These are phyloP conservation scores for Globisporangium orthogonon DNA, from an alignment of 352 stramenopile species.

Conservation along the genomic window DNA sequence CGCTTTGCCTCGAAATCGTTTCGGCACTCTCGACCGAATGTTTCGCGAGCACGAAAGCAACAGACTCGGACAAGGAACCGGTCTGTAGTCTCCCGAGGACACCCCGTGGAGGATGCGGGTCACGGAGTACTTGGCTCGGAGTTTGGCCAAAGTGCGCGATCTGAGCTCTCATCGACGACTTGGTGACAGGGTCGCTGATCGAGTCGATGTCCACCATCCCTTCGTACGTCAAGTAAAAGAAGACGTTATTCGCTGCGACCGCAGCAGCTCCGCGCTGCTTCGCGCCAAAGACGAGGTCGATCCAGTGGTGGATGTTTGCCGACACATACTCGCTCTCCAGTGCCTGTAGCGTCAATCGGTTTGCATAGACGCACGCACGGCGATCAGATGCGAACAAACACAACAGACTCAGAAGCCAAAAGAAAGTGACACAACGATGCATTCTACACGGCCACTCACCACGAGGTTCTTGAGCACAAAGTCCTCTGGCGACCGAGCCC, in stretches of 20 bases:
- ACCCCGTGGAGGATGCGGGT: conserved; percentile 64
- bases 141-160: conserved; percentile 99
- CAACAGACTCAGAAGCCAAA: not conserved
- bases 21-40: not conserved
- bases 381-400: not conserved
- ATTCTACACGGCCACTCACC: conserved; percentile 23
- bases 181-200: conserved; percentile 88
- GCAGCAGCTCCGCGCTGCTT: conserved; percentile 78
- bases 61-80: not conserved
- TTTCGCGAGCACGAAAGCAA: not conserved
- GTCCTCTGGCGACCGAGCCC: conserved; percentile 73
- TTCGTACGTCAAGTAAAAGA: conserved; percentile 99
- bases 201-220: conserved; percentile 97
- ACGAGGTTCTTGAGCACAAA: conserved; percentile 85
- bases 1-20: not conserved
- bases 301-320: conserved; percentile 83
- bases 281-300: conserved; percentile 79
- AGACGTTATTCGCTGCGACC: conserved; percentile 94
- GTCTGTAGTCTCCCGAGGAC: conserved; percentile 4
- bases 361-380: not conserved
- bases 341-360: conserved; percentile 22
- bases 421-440: too few relatives aligned
- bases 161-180: conserved; percentile 93
- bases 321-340: conserved; percentile 86
- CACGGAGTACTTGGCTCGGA: conserved; percentile 94